Base-by-base conservation (phyloP, 495 filamentous ascomycete species). In the Pseudomonodictys pantanalensis region DNA sequence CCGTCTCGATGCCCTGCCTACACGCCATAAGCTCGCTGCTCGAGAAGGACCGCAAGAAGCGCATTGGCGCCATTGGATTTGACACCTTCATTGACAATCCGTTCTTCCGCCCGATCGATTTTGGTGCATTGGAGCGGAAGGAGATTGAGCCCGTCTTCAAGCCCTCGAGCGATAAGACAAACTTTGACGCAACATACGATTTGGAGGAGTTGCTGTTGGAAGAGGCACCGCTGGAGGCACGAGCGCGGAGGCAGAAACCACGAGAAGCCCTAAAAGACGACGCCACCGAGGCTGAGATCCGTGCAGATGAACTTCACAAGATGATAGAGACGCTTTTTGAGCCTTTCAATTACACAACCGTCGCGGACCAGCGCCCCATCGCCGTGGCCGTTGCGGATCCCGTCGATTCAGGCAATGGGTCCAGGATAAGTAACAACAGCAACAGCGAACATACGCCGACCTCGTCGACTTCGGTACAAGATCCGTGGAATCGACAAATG, bases 131-230 rank as follows among this genome's bases (percentile, higher is more conserved):
- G 30, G 90, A 95, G 70, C 77, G 85, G 49, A 98, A 97, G 69
- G 86, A 95, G 71, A 83, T 96, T 55, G 86, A 92, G 47, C 92
- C 93, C 0, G 83, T 97, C 0, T 98, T 98, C 75, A 79, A 83
- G 22, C 93, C 93, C 5, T 95, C 92, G 0, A 88, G 89, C 46
- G 93, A 98, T 48, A 98, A 98, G 80, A 96, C 95, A 5, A 98
- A 98, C 72, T 98, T 98, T 61, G 93, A 98, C 74, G 93, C 93
- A 3, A 98, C 93, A 1, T 98, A 98, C 69, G 93, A 98, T 73
- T 73, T 98, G 52, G 93, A 98, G 69, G 93, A 98, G 71, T 74
- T 98, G 25, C 74, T 98, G 22, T 74, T 98, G 45, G 95, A 98
- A 74, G 93, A 98, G 71, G 95, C 93, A 24, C 93, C 93, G 11